phyloP scores from a whole-genome alignment of 164 flowering plant species.

The Magnolia sinica region DNA sequence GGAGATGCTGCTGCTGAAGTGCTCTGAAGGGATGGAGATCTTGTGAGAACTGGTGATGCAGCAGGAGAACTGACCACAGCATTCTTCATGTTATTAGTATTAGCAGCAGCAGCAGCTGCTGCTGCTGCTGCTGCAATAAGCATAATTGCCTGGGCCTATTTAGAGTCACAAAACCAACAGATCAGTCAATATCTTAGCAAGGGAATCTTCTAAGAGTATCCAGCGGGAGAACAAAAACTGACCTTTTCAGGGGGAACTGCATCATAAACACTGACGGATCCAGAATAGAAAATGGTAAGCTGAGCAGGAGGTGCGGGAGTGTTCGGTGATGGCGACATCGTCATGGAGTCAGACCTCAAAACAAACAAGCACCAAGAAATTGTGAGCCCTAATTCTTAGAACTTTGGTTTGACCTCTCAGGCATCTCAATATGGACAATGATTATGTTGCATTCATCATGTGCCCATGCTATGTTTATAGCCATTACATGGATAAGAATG shows the following conservation, averaged over 20 bases:
- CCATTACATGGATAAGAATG: too few species aligned
- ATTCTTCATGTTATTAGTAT: conserved; percentile 14
- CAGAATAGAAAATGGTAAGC: conserved; percentile 50
- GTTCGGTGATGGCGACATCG: background rate
- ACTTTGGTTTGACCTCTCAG: background rate
- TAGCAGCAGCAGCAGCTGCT: conserved; percentile 29
- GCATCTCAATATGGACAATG: background rate
- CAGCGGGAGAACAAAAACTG: background rate
- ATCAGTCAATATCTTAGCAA: conserved; percentile 1
- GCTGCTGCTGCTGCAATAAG: conserved; percentile 47
- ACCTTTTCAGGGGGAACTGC: conserved; percentile 46
- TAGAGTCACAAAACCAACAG: background rate
- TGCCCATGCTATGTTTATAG: too few species aligned
- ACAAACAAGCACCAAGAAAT: background rate
- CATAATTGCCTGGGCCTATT: conserved; percentile 43
- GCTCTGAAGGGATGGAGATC: conserved; percentile 44
- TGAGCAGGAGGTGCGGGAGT: conserved; percentile 23
- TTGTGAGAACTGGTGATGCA: conserved; percentile 32
- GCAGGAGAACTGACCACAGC: conserved; percentile 5
- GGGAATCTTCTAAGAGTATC: background rate
- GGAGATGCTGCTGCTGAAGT: conserved; percentile 36
- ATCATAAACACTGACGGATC: conserved; percentile 41
- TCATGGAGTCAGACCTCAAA: background rate
- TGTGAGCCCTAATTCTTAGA: background rate
- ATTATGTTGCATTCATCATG: too few species aligned